phyloP scores from a whole-genome alignment of 2,329 filamentous ascomycete species.

The Knufia petricola region DNA sequence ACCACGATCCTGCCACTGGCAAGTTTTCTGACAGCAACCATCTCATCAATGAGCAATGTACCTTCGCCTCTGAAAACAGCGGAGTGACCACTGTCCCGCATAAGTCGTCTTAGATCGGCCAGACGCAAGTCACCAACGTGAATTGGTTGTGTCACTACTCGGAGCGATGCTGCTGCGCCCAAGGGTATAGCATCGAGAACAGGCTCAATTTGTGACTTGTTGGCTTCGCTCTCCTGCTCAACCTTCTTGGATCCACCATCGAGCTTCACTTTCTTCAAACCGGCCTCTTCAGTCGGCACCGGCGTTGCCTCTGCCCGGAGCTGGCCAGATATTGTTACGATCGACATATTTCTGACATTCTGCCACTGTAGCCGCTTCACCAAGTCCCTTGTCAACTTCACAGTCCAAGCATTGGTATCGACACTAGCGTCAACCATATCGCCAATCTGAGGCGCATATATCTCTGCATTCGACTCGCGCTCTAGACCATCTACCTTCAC shows the following conservation, averaged over 20 bases:
- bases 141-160: slow-evolving; percentile 72
- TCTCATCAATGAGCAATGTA: slow-evolving; percentile 77
- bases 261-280: slow-evolving; percentile 42
- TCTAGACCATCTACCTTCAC: slow-evolving; percentile 36
- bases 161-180: slow-evolving; percentile 59
- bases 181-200: slow-evolving; percentile 51
- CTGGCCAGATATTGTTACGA: slow-evolving; percentile 82
- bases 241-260: slow-evolving; percentile 31
- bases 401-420: slow-evolving; percentile 94
- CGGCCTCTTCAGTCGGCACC: slow-evolving; percentile 35
- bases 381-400: slow-evolving; percentile 76
- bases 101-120: slow-evolving; percentile 73
- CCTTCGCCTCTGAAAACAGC: slow-evolving; percentile 93
- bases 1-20: slow-evolving; percentile 80
- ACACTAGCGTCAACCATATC: slow-evolving; percentile 77
- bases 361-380: slow-evolving; percentile 90
- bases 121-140: slow-evolving; percentile 90
- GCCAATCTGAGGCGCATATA: slow-evolving; percentile 74
- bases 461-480: slow-evolving; percentile 46
- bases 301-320: slow-evolving; percentile 42
- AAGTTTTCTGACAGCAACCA: slow-evolving; percentile 80
- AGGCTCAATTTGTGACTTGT: slow-evolving; percentile 27
- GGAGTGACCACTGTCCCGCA: slow-evolving; percentile 71
- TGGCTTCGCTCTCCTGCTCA: slow-evolving; percentile 17
- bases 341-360: slow-evolving; percentile 76